Conservation (phyloP, 1,139 yeast species). For the Insectozyma bohioensis region DNA sequence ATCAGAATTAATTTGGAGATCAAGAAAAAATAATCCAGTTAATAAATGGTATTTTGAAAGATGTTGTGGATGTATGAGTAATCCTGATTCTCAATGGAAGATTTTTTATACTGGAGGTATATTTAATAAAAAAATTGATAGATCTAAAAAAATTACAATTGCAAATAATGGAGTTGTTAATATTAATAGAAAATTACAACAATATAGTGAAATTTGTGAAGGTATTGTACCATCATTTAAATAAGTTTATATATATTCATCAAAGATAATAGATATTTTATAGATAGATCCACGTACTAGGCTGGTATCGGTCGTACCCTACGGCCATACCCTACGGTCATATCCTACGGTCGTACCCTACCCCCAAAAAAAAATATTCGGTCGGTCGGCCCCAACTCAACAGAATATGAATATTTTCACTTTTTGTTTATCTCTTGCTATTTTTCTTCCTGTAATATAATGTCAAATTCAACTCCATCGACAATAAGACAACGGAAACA, state of each 20-base stretch:
- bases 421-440: no score
- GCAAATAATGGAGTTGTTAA: constrained; percentile 21
- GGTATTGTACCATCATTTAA: constrained; percentile 34
- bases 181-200: constrained; percentile 27
- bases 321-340: no score
- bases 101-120: constrained; percentile 65
- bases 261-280: not conserved
- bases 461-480: no score
- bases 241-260: no score
- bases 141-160: constrained; percentile 16
- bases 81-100: constrained; percentile 60
- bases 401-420: not conserved
- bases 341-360: no score
- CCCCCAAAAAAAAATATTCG: no score
- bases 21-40: constrained; percentile 81
- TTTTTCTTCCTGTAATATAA: no score
- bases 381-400: not conserved
- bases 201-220: constrained; percentile 33
- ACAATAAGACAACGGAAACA: constrained; percentile 3
- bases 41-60: constrained; percentile 98
- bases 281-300: not conserved
- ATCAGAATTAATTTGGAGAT: constrained; percentile 83
- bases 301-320: no score
- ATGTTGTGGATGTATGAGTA: constrained; percentile 66
- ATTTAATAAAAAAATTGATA: constrained; percentile 36